A percentile compares a stretch with the other conserved stretches of the same genome.
phyloP scores from a whole-genome alignment of 2,329 filamentous ascomycete genomes.

The Cladorrhinum sp. region DNA sequence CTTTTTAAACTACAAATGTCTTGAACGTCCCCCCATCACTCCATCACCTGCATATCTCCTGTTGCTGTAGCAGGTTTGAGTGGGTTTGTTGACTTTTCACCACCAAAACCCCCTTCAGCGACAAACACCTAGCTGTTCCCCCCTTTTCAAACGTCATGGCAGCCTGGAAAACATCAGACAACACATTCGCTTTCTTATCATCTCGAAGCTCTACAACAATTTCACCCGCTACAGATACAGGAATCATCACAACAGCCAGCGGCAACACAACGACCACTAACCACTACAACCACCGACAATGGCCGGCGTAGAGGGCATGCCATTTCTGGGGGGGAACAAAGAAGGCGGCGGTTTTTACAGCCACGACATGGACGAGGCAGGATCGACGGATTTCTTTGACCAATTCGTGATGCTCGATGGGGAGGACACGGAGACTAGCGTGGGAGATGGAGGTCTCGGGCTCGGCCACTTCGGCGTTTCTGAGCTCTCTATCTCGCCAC shows the following conservation, averaged over 20 bases:
- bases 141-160: conserved; percentile 5
- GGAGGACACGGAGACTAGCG: conserved; percentile 11
- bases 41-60: conserved; percentile 20
- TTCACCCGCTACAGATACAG: not conserved
- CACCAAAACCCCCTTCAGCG: conserved; percentile 4
- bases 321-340: conserved; percentile 27
- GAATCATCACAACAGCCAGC: not conserved
- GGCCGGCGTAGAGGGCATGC: conserved; percentile 25
- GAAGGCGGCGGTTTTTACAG: conserved; percentile 22
- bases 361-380: conserved; percentile 21
- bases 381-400: conserved; percentile 28
- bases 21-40: conserved; percentile 16
- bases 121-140: conserved; percentile 8
- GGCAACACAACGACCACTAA: conserved; percentile 2
- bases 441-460: conserved; percentile 12
- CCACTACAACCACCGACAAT: conserved; percentile 20
- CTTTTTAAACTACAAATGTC: conserved; percentile 26
- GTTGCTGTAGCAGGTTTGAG: conserved; percentile 24
- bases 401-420: conserved; percentile 29
- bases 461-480: conserved; percentile 19
- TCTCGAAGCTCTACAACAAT: conserved; percentile 1
- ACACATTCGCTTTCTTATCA: conserved; percentile 1
- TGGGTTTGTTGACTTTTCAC: conserved; percentile 26
- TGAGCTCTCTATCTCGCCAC: conserved; percentile 21
- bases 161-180: conserved; percentile 9